Evolutionary conservation across 1,284 basidiomycete species (phyloP).

Genomic region (Trametes hirsuta): DNA sequence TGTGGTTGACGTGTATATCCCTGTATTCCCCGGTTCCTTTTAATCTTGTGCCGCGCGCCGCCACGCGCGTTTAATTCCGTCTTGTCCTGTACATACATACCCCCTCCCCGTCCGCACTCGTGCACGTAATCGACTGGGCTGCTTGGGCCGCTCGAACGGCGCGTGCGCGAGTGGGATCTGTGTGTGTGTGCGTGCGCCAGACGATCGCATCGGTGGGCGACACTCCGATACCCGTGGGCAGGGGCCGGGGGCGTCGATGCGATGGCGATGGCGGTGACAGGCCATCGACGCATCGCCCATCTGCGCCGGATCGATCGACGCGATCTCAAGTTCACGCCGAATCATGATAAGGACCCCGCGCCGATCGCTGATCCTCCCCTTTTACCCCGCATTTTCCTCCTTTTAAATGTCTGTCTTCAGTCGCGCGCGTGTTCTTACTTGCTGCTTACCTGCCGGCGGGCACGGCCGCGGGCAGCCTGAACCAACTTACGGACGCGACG

Average conservation of each 20-base stretch:
- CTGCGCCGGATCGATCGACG: conserved; percentile 24
- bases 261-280: conserved; percentile 16
- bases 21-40: neutral
- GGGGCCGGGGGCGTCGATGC: neutral
- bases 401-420: too few species aligned
- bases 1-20: neutral
- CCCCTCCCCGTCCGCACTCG: neutral
- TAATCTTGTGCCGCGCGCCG: conserved; percentile 2
- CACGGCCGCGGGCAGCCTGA: too few species aligned
- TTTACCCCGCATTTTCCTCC: conserved; percentile 1
- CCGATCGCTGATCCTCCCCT: conserved; percentile 9
- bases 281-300: conserved; percentile 18
- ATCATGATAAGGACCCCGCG: conserved; percentile 1
- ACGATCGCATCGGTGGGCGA: conserved; percentile 18
- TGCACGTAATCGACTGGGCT: neutral
- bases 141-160: neutral
- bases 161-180: conserved; percentile 1
- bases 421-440: too few species aligned
- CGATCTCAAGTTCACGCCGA: conserved; percentile 16
- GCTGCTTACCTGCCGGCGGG: too few species aligned
- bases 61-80: neutral
- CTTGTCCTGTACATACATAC: conserved; percentile 1
- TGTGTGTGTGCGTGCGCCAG: neutral
- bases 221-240: neutral
- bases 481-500: too few species aligned